Conservation (phyloP, 768 basidiomycete species). For the Trametes cubensis region DNA sequence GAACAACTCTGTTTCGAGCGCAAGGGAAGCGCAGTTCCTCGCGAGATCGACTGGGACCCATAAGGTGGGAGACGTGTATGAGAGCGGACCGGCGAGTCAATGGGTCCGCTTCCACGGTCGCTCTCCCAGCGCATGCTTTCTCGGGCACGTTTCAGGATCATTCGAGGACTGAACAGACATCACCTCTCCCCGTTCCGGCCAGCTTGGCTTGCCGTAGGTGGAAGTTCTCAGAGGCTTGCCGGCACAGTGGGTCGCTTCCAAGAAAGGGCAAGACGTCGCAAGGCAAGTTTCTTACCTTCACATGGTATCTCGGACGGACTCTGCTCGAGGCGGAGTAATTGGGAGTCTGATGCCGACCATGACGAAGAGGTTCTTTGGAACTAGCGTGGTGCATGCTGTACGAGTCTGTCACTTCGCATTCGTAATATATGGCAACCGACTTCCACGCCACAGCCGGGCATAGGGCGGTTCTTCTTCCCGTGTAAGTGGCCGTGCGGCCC, state of each 20-base stretch:
- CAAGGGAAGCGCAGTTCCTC: conserved; percentile 27
- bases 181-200: conserved; percentile 25
- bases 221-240: conserved; percentile 24
- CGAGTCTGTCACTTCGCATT: conserved; percentile 12
- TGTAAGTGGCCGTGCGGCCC: background rate
- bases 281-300: conserved; percentile 15
- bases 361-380: conserved; percentile 13
- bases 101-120: conserved; percentile 22
- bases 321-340: conserved; percentile 18
- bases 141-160: conserved; percentile 25
- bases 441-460: conserved; percentile 18
- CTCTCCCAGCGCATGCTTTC: conserved; percentile 21
- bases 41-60: conserved; percentile 23
- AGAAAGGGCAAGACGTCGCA: conserved; percentile 23
- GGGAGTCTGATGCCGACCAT: conserved; percentile 5
- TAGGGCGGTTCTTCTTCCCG: conserved; percentile 18
- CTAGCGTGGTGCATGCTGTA: conserved; percentile 22
- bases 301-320: conserved; percentile 19
- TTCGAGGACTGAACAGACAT: conserved; percentile 24
- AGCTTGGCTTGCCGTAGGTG: conserved; percentile 23
- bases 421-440: conserved; percentile 8
- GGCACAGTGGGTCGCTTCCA: conserved; percentile 17
- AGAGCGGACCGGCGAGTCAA: conserved; percentile 21
- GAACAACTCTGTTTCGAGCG: conserved; percentile 31
- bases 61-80: conserved; percentile 21